Evolutionary conservation across 441 rosid genomes (phyloP), one percentile per base, ranked within the genome.

Genomic region (Syzygium malaccense): DNA sequence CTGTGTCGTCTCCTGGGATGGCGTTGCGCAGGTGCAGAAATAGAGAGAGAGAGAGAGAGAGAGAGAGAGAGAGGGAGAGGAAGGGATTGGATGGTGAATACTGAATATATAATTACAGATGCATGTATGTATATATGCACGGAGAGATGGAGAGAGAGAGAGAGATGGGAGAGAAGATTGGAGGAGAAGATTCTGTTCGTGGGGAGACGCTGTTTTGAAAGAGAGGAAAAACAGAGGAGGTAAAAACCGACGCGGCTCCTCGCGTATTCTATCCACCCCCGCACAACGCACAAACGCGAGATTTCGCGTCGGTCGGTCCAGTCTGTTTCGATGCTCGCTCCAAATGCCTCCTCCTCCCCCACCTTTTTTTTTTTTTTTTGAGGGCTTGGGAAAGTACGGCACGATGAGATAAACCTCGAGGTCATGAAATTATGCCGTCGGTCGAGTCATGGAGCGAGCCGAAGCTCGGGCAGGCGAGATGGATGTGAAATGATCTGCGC

Each of bases 261-360:
- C 98, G 98, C 96, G 90, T 95, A 94, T 91, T 86, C 86, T 90
- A 92, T 94, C 94, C 62, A 19, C 30, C 37, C 71, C 18, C 20
- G 49, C 41, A 14, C 85, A 26, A 28, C 37, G 89, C 86, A 88
- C 86, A 30, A 32, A 19, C 66, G 3, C 64, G 48, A 19, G 8
- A 33, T 7, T 20, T 85, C 62, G 62, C 80, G 12, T 6, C 15
- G 51, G 41, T 17, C 83, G 83, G 51, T 41, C 51, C 83, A 41
- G 51, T 49, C 55, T 25, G 41, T 32, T 55, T 23, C 86, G 32
- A 32, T 23, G 26, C 64, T 25, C 5, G n/a, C 48, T 26, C 32
- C 8, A 10, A 45, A 45, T 8, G 9, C 48, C 48, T 45, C 48
- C 23, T 4, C 33, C 71, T 2, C 30, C n/a, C 71, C 37, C 20